phyloP scores from a whole-genome alignment of 495 filamentous ascomycete genomes.

The Penicillium psychrofluorescens region DNA sequence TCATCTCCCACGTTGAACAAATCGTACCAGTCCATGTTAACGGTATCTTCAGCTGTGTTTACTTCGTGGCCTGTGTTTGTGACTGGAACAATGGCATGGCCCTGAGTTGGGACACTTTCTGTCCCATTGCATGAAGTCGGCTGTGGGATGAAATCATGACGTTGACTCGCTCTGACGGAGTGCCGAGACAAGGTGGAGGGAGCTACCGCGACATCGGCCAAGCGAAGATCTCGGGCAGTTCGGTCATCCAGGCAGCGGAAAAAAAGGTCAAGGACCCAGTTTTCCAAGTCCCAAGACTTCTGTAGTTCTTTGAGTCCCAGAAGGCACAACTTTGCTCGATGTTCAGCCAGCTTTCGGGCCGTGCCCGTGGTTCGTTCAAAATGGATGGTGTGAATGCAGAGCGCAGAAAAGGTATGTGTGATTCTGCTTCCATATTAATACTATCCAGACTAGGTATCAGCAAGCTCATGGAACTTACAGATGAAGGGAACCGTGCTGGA shows the following conservation, averaged over 20 bases:
- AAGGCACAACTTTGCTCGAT: conserved; percentile 39
- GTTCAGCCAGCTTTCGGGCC: conserved; percentile 36
- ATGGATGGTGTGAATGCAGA: conserved; percentile 42
- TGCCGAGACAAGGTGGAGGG: background rate
- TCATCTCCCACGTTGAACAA: conserved; percentile 31
- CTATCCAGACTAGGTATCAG: background rate
- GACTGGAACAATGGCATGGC: background rate
- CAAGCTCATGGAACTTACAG: conserved; percentile 16
- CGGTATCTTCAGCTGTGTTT: conserved; percentile 7
- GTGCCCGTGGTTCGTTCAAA: conserved; percentile 30
- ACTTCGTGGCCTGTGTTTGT: background rate
- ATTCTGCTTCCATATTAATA: conserved; percentile 19
- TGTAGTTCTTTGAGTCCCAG: conserved; percentile 40
- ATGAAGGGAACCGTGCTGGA: conserved; percentile 39
- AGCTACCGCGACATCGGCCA: conserved; percentile 10
- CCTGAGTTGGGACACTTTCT: background rate
- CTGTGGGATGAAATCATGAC: no score
- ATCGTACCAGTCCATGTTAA: conserved; percentile 31
- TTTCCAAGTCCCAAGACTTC: conserved; percentile 41
- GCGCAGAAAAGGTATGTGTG: conserved; percentile 38
- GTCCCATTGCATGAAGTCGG: no score
- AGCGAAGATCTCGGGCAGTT: conserved; percentile 31
- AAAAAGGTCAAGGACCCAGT: conserved; percentile 39
- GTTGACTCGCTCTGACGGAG: background rate
- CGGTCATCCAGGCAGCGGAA: conserved; percentile 38